Conservation (phyloP, 2,329 filamentous ascomycete species). For the Lachnellula subtilissima region DNA sequence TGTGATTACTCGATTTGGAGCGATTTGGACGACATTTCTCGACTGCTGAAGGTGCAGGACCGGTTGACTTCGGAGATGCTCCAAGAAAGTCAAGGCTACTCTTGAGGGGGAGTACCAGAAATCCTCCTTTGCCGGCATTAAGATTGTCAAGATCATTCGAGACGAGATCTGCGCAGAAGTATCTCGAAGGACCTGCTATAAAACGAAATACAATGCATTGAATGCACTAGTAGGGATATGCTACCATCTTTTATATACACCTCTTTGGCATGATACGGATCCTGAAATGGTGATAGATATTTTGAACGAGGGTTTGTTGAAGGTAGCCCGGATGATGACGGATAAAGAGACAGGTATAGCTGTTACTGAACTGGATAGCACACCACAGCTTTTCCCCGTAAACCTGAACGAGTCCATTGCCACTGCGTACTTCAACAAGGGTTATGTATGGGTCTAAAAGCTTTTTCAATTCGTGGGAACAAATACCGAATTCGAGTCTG, state of each 20-base stretch:
- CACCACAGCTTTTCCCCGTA: constrained; percentile 2
- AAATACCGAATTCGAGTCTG: neutral
- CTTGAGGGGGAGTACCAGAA: neutral
- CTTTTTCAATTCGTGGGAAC: neutral
- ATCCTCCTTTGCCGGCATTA: neutral
- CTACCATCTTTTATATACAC: neutral
- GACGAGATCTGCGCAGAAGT: constrained; percentile 8
- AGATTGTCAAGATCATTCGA: constrained; percentile 7
- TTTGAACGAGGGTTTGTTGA: constrained; percentile 1
- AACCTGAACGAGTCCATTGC: neutral
- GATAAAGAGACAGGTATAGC: constrained; percentile 2
- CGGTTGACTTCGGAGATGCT: constrained; percentile 4
- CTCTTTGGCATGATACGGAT: neutral
- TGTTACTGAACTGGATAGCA: neutral
- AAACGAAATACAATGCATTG: constrained; percentile 15
- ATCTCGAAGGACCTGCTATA: constrained; percentile 3
- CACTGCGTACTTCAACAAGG: neutral
- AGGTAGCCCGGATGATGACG: constrained; percentile 1
- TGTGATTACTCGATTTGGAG: constrained; percentile 7
- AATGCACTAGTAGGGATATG: constrained; percentile 11
- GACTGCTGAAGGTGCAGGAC: constrained; percentile 8
- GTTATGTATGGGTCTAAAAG: neutral
- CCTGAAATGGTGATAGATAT: neutral
- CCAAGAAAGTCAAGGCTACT: neutral
- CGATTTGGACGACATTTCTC: constrained; percentile 8